Percentiles rank a stretch among this genome's conserved stretches.
These are phyloP conservation scores for Odonthalia washingtoniensis DNA, from an alignment of 31 red algal species.

Conservation along the genomic window DNA sequence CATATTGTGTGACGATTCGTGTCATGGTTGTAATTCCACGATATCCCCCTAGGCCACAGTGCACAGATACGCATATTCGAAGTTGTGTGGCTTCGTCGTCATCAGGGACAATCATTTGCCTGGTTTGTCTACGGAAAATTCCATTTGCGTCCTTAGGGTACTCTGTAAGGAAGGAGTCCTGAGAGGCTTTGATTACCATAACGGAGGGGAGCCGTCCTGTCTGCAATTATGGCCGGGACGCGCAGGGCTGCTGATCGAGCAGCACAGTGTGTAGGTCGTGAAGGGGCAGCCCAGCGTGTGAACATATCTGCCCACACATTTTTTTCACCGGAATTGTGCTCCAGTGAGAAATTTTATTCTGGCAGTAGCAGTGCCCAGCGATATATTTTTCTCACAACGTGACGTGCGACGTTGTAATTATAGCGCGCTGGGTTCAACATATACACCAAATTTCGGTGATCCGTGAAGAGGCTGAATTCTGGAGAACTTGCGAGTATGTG, in stretches of 20 bases:
- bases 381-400: constrained; percentile 43
- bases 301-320: constrained; percentile 62
- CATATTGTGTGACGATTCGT: neutral
- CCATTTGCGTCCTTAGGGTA: too few species aligned
- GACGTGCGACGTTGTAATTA: constrained; percentile 32
- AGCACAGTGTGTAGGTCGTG: too few species aligned
- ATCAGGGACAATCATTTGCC: neutral
- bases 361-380: constrained; percentile 43
- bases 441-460: constrained; percentile 52
- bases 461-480: constrained; percentile 56
- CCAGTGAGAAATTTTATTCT: constrained; percentile 52
- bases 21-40: neutral
- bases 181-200: too few species aligned
- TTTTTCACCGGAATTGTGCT: constrained; percentile 24
- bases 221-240: too few species aligned
- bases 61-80: neutral
- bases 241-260: too few species aligned
- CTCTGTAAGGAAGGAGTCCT: too few species aligned
- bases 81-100: neutral
- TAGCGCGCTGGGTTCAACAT: constrained; percentile 29
- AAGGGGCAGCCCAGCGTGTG: constrained; percentile 5
- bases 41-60: neutral
- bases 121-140: too few species aligned
- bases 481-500: constrained; percentile 35
- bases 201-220: too few species aligned